Evolutionary conservation across 2,329 filamentous ascomycete species (phyloP).

Genomic region (Aschersonia sp.): DNA sequence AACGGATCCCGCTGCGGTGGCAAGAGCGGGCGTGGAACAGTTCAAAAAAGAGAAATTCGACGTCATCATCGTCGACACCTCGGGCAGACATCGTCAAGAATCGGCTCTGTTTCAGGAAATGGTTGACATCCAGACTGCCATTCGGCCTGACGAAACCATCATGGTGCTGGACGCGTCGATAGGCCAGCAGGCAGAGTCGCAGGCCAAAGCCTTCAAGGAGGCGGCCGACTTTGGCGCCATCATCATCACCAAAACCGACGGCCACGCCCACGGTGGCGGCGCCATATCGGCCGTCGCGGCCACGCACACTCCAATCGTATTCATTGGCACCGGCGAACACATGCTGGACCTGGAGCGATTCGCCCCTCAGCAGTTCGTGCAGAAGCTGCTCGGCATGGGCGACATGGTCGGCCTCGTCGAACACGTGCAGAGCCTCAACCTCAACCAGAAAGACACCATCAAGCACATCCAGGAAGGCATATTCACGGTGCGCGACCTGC

Average conservation of each 20-base stretch:
- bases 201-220: conserved; percentile 94
- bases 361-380: conserved; percentile 82
- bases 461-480: conserved; percentile 97
- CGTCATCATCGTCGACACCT: conserved; percentile 97
- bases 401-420: conserved; percentile 92
- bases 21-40: conserved; percentile 90
- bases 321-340: conserved; percentile 95
- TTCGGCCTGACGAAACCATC: conserved; percentile 90
- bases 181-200: conserved; percentile 86
- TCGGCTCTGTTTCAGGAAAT: conserved; percentile 93
- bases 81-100: conserved; percentile 87
- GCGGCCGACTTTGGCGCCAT: conserved; percentile 95
- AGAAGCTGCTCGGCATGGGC: conserved; percentile 91
- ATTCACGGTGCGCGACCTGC: conserved; percentile 85
- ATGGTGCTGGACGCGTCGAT: conserved; percentile 97
- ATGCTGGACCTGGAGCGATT: conserved; percentile 92
- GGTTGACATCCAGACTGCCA: conserved; percentile 86
- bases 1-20: conserved; percentile 87
- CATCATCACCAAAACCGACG: conserved; percentile 97
- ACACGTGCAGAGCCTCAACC: conserved; percentile 87
- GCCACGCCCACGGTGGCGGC: conserved; percentile 87
- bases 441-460: conserved; percentile 97
- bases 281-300: conserved; percentile 95
- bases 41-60: conserved; percentile 99
- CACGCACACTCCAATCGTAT: conserved; percentile 92